Evolutionary conservation across 2,329 filamentous ascomycete genomes (phyloP), one percentile per base, ranked within the genome.

Genomic region (Claviceps purpurea): DNA sequence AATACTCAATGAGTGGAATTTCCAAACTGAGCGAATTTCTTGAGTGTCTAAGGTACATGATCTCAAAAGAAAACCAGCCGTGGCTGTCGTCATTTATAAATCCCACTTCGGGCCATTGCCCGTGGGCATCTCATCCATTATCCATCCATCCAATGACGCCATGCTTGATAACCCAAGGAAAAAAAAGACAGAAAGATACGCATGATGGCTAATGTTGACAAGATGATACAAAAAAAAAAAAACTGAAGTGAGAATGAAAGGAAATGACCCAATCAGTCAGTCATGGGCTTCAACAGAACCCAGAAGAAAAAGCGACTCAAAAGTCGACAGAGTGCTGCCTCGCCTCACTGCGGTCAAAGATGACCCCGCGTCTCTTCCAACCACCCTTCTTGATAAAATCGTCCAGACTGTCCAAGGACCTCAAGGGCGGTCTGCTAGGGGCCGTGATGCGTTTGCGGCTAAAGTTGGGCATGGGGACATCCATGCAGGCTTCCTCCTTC

Each of bases 351-450:
- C 61, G 56, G 52, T 67, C 60, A 52, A 72, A 71, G 60, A 71
- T 62, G 43, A 72, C 65, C 49, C 68, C 70, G 13, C 68, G 62
- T 51, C 70, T 62, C 64, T 72, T 72, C 70, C 69, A 72, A 38
- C 70, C 68, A 40, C 69, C 68, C 16, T 68, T 66, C 62, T 70
- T 70, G 56, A 70, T 63, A 39, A 69, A 69, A 57, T 71, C 62
- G 47, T 72, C 68, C 56, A 72, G 64, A 54, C 62, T 65, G 59
- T 69, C 66, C 47, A 66, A 59, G 10, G 65, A 63, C 58, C 64
- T 63, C 61, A 70, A 65, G 13, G 64, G 63, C n/a, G 70, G 70
- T 16, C 69, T 60, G 54, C 59, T 61, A 18, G 64, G 61, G 11
- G 61, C 55, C 5, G 56, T 57, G 50, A 47, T 54, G 50, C 62